phyloP scores from a whole-genome alignment of 2,329 filamentous ascomycete species.

The Botryotinia calthae region DNA sequence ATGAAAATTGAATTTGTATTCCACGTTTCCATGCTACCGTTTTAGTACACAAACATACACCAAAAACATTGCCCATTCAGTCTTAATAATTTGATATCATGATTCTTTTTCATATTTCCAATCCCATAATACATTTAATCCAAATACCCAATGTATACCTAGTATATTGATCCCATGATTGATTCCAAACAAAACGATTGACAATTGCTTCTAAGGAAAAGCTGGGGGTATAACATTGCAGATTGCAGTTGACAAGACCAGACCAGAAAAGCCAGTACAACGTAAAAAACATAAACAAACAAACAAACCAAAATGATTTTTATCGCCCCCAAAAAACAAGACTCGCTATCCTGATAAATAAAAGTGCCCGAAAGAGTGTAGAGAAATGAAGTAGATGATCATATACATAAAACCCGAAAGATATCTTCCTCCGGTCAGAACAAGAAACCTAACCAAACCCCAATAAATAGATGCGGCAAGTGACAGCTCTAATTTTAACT shows the following conservation, averaged over 20 bases:
- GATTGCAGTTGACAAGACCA: slow-evolving; percentile 1
- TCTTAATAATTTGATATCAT: background rate
- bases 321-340: background rate
- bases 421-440: background rate
- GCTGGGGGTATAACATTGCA: slow-evolving; percentile 10
- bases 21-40: background rate
- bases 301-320: background rate
- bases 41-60: background rate
- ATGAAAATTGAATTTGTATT: background rate
- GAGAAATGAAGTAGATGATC: slow-evolving; percentile 9
- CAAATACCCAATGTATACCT: background rate
- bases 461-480: background rate
- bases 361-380: slow-evolving; percentile 7
- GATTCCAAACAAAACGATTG: slow-evolving; percentile 7
- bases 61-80: background rate
- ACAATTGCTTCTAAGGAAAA: background rate
- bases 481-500: slow-evolving; percentile 17
- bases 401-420: slow-evolving; percentile 14
- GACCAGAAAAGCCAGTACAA: background rate
- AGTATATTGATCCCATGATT: background rate
- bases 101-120: background rate
- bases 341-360: slow-evolving; percentile 1
- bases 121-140: background rate
- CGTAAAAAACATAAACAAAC: slow-evolving; percentile 4
- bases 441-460: background rate